Evolutionary conservation across 2,329 filamentous ascomycete species (phyloP), one percentile per base, ranked within the genome.

Genomic region (Chaetomium strumarium): DNA sequence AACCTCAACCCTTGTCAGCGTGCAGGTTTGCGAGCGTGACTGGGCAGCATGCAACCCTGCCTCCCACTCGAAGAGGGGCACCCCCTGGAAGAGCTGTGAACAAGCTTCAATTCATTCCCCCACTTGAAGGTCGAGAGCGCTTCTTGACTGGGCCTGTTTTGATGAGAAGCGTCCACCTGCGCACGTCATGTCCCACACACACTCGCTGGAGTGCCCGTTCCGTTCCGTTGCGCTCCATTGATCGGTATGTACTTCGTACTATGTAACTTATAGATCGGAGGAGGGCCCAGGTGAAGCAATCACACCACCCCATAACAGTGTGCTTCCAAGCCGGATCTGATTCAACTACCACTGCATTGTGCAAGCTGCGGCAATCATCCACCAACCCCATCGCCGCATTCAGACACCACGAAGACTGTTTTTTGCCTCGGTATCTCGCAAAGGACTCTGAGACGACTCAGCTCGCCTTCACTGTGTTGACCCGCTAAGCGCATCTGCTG

Each of bases 91-190:
- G 30, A 41, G 41, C 34, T 13, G 30, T 40, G 29, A 40, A 49
- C 24, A 10, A 17, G 24, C 31, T 20, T 24, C 5, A 17, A 10
- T 29, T 14, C 14, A 9, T 41, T n/a, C n/a, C 51, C 51, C 46
- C 51, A 50, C 46, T 42, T 24, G 24, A 24, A 24, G 24, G 24
- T 24, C 24, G n/a, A n/a, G n/a, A n/a, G n/a, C n/a, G n/a, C n/a
- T n/a, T n/a, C n/a, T n/a, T n/a, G n/a, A n/a, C n/a, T n/a, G n/a
- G n/a, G n/a, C n/a, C 24, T 24, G 24, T 7, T 58, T 37, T 53
- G 41, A 43, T 53, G 41, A 39, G 56, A 45, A 54, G 13, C 51
- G 31, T 49, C n/a, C 17, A 40, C 45, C 20, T 47, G 46, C 14
- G 17, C 31, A 46, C 31, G 13, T 1, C 30, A 36, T 17, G 30